These are phyloP conservation scores for Naganishia liquefaciens DNA, from an alignment of 1,284 basidiomycete species.

Conservation along the genomic window DNA sequence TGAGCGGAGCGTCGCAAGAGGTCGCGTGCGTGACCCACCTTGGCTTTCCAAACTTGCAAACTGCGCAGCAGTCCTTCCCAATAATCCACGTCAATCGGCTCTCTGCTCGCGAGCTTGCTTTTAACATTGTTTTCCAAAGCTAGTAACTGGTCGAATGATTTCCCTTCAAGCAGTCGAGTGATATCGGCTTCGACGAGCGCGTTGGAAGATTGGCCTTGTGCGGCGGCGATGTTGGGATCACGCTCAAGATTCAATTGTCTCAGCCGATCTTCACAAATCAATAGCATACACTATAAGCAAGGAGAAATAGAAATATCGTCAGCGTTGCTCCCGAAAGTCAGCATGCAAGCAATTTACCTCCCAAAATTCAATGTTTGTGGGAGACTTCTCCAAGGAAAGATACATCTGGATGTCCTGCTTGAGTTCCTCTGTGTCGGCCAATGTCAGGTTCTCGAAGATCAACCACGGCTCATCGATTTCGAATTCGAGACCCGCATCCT, in stretches of 20 bases:
- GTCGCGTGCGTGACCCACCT: slow-evolving; percentile 59
- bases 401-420: slow-evolving; percentile 94
- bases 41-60: slow-evolving; percentile 97
- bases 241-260: slow-evolving; percentile 67
- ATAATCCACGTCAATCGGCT: slow-evolving; percentile 95
- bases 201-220: slow-evolving; percentile 54
- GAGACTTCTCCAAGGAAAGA: slow-evolving; percentile 78
- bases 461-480: slow-evolving; percentile 97
- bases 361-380: slow-evolving; percentile 94
- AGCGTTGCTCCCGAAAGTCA: neutral
- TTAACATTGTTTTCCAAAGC: slow-evolving; percentile 83
- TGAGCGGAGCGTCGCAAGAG: too few relatives aligned
- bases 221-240: slow-evolving; percentile 57
- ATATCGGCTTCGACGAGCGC: slow-evolving; percentile 80
- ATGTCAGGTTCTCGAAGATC: slow-evolving; percentile 89
- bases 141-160: slow-evolving; percentile 78
- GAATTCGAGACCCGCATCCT: slow-evolving; percentile 88
- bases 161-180: slow-evolving; percentile 69
- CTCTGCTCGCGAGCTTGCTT: slow-evolving; percentile 81
- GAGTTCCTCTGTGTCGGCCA: slow-evolving; percentile 86
- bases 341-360: slow-evolving; percentile 72
- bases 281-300: slow-evolving; percentile 79
- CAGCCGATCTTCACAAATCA: slow-evolving; percentile 90
- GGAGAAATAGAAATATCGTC: too few relatives aligned
- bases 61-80: slow-evolving; percentile 93